Conservation (phyloP, 768 basidiomycete species). For the Strobilomyces confusus region DNA sequence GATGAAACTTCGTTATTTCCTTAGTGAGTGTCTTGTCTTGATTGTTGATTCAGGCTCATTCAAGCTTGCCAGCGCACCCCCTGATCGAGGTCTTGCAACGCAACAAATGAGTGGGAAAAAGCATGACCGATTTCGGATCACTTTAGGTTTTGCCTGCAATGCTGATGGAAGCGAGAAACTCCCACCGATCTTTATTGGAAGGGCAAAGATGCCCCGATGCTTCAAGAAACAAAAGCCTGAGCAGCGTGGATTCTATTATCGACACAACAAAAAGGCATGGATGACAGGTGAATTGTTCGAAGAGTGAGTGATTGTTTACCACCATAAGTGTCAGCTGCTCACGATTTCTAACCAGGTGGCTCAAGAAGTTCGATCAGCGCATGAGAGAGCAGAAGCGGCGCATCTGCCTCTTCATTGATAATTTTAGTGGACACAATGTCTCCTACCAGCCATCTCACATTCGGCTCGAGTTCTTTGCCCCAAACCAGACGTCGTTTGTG, state of each 20-base stretch:
- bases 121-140: neutral
- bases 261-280: too few relatives aligned
- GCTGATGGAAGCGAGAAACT: neutral
- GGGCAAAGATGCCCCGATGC: too few relatives aligned
- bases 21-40: neutral
- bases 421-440: neutral
- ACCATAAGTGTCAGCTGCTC: too few relatives aligned
- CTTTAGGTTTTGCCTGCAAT: neutral
- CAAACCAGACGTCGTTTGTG: neutral
- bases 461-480: neutral
- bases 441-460: neutral
- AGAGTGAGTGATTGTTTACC: too few relatives aligned
- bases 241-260: too few relatives aligned
- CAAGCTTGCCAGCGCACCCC: neutral
- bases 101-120: neutral
- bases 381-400: neutral
- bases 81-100: neutral
- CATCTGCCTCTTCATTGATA: neutral
- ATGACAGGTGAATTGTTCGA: too few relatives aligned
- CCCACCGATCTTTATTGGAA: neutral
- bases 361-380: neutral
- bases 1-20: neutral
- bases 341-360: neutral
- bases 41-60: too few relatives aligned
- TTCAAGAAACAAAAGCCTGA: too few relatives aligned